phyloP scores from a whole-genome alignment of 495 filamentous ascomycete species.

The Aspergillus coremiiformis region DNA sequence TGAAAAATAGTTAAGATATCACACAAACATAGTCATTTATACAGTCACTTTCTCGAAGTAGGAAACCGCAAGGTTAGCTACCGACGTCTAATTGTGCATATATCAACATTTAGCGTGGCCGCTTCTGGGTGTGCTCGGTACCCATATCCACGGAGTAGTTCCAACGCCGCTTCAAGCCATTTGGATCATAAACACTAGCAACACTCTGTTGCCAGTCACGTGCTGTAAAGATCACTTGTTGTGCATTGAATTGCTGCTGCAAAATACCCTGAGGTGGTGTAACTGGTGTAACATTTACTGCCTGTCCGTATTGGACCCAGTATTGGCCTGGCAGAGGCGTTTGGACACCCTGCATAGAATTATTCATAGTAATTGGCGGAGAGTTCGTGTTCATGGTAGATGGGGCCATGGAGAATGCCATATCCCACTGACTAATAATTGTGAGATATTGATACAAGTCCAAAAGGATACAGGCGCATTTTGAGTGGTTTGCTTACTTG shows the following conservation, averaged over 20 bases:
- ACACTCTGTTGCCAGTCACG: conserved; percentile 97
- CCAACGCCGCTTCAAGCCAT: conserved; percentile 71
- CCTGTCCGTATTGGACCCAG: conserved; percentile 32
- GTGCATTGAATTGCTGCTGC: conserved; percentile 47
- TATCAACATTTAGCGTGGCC: conserved; percentile 24
- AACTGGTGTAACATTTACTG: conserved; percentile 29
- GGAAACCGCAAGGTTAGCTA: not conserved
- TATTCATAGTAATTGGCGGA: conserved; percentile 35
- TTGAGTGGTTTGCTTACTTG: conserved; percentile 54
- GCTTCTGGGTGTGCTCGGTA: conserved; percentile 27
- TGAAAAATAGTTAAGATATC: not conserved
- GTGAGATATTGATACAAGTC: conserved; percentile 22
- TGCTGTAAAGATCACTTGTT: conserved; percentile 72
- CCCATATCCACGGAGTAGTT: conserved; percentile 35
- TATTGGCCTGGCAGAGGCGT: conserved; percentile 27
- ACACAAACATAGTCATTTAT: not conserved
- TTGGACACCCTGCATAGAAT: conserved; percentile 26
- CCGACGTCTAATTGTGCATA: not conserved
- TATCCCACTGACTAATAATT: conserved; percentile 71
- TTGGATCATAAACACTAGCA: conserved; percentile 74
- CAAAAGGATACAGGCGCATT: not conserved
- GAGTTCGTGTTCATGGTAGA: conserved; percentile 44
- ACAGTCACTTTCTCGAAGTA: not conserved
- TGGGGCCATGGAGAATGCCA: conserved; percentile 68
- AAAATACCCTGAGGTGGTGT: conserved; percentile 41